Base-by-base conservation (phyloP, 139 green algal genomes). In the Limnomonas spitsbergensis region DNA sequence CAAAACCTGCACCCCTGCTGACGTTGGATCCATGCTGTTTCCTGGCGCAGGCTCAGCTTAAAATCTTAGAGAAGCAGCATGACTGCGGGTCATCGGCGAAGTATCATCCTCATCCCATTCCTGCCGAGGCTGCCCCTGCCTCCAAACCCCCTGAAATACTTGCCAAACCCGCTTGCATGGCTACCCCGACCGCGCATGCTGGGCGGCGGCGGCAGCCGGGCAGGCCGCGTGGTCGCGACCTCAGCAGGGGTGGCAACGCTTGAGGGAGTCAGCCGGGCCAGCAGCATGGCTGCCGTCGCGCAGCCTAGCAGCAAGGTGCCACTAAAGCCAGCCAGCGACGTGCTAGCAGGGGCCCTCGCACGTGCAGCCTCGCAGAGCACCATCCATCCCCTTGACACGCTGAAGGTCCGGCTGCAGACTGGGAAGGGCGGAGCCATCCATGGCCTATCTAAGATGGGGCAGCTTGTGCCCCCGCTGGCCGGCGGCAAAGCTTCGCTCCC, bases 321-420 rank as follows among this genome's bases (percentile, higher is more conserved):
- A 2, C 52, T 82, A 24, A 93, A 92, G 80, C 87, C 89, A 14
- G 86, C 85, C 38, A 91, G 71, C 32, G 94, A 98, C 68, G 91
- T 97, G 24, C 36, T 98, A 26, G 92, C 92, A 24, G 94, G 94
- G 1, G 93, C 93, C 0, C 81, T 96, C 24, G 94, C 94, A 3
- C 85, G 94, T 4, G 93, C 93, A 6, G 88, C 90, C 6, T 93
- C 86, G 2, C 94, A 98, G 86, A 85, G 80, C 75, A 97, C 92
- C 42, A 98, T 98, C 76, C 94, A 98, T 86, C 94, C 94, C 14
- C 77, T 98, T 31, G 94, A 98, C 81, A 98, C 94, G 3, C 86
- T 98, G 32, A 98, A 98, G 79, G 94, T 97, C 0, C 83, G 89
- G 9, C 84, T 94, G 87, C 91, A 94, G 76, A 80, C 88, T 69